phyloP scores from a whole-genome alignment of 108 stramenopile genomes.

The Asterionellopsis glacialis region DNA sequence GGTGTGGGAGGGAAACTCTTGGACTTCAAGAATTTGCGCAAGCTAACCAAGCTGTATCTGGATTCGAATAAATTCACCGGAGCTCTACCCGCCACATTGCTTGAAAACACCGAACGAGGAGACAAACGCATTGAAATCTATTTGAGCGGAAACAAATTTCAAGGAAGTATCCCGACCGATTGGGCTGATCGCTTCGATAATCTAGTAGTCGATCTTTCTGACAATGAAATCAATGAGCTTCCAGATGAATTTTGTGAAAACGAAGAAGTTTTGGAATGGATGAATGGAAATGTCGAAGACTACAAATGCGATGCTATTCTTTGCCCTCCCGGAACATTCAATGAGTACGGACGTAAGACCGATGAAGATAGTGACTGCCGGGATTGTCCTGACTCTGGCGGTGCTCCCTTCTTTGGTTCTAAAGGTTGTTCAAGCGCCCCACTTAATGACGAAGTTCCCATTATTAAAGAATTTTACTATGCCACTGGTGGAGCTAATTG shows the following conservation, averaged over 20 bases:
- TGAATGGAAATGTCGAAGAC: conserved; percentile 42
- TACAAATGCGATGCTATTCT: conserved; percentile 76
- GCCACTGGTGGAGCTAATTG: conserved; percentile 8
- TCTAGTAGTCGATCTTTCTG: conserved; percentile 23
- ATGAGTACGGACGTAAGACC: conserved; percentile 32
- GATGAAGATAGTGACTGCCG: conserved; percentile 7
- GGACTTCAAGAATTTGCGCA: background rate
- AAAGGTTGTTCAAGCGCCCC: conserved; percentile 33
- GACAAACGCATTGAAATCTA: conserved; percentile 20
- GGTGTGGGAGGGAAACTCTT: conserved; percentile 6
- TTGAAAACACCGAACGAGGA: conserved; percentile 23
- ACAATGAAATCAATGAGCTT: conserved; percentile 21
- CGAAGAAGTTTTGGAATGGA: conserved; percentile 23
- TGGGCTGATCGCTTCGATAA: conserved; percentile 27
- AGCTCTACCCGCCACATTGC: conserved; percentile 32
- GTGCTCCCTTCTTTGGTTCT: conserved; percentile 40
- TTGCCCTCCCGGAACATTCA: conserved; percentile 65
- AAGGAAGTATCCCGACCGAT: conserved; percentile 28
- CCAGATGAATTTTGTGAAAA: conserved; percentile 26
- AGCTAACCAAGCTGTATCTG: conserved; percentile 9
- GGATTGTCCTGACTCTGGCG: conserved; percentile 18
- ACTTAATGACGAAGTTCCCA: conserved; percentile 9
- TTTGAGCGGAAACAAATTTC: conserved; percentile 34
- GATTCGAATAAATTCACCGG: conserved; percentile 29
- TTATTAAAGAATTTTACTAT: conserved; percentile 2